Conservation (phyloP, 2,329 filamentous ascomycete genomes). For the Penicillium sp. region DNA sequence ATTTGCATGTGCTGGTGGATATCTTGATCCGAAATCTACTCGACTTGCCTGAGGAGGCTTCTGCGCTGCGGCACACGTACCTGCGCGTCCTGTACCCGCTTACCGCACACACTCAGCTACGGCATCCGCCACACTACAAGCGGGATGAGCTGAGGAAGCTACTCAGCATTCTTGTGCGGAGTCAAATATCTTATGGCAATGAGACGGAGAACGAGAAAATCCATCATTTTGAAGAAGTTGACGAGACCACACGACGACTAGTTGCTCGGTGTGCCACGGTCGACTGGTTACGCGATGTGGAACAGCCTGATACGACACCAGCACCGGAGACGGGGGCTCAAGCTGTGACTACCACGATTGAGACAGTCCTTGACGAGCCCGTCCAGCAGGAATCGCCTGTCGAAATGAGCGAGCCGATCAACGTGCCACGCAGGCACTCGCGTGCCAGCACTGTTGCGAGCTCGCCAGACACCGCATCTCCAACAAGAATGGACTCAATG, state of each 20-base stretch:
- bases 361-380: conserved; percentile 16
- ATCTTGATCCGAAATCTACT: conserved; percentile 96
- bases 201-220: conserved; percentile 43
- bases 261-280: conserved; percentile 44
- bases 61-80: conserved; percentile 79
- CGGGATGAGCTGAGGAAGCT: conserved; percentile 73
- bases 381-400: conserved; percentile 14
- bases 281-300: conserved; percentile 40
- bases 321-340: conserved; percentile 10
- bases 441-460: conserved; percentile 26
- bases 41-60: conserved; percentile 77
- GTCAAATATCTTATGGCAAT: conserved; percentile 58
- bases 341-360: conserved; percentile 15
- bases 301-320: conserved; percentile 17
- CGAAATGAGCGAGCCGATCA: conserved; percentile 20
- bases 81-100: conserved; percentile 86
- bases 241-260: conserved; percentile 46
- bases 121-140: conserved; percentile 84
- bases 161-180: conserved; percentile 65
- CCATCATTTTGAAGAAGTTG: conserved; percentile 46
- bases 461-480: conserved; percentile 46
- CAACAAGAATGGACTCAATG: conserved; percentile 30
- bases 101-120: conserved; percentile 84
- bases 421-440: conserved; percentile 37
- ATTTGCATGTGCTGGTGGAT: conserved; percentile 86